Evolutionary conservation across 305 asterid genomes (phyloP).

Genomic region (Fraxinus ornus): DNA sequence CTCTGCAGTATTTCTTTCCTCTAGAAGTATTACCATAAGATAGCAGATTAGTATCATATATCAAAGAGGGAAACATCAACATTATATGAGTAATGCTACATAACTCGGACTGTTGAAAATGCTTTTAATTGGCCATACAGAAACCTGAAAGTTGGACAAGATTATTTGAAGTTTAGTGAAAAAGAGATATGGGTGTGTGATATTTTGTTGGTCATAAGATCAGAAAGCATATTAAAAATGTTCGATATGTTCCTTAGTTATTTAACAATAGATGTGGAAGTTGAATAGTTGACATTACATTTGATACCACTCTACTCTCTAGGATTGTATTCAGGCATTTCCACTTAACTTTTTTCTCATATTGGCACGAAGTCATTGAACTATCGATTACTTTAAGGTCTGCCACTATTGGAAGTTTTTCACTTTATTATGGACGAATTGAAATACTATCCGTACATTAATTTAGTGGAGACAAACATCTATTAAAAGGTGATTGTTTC

Average conservation of each 20-base stretch:
- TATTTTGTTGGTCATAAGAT: not conserved
- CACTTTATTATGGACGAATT: not conserved
- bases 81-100: not conserved
- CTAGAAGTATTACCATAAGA: conserved; percentile 35
- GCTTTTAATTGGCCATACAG: not conserved
- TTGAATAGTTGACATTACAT: not conserved
- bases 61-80: conserved; percentile 8
- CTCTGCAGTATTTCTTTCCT: conserved; percentile 49
- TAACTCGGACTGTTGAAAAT: not conserved
- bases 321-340: not conserved
- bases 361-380: not conserved
- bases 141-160: not conserved
- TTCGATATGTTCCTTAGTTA: not conserved
- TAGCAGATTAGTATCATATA: conserved; percentile 17
- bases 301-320: not conserved
- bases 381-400: not conserved
- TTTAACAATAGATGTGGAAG: not conserved
- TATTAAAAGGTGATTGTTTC: not conserved
- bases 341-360: not conserved
- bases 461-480: not conserved
- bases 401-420: not conserved
- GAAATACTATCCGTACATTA: not conserved
- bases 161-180: not conserved
- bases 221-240: not conserved
- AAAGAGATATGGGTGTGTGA: not conserved